A percentile compares a stretch with the other conserved stretches of the same genome.
phyloP scores from a whole-genome alignment of 148 eudicot species.

The Nyssa sinensis region DNA sequence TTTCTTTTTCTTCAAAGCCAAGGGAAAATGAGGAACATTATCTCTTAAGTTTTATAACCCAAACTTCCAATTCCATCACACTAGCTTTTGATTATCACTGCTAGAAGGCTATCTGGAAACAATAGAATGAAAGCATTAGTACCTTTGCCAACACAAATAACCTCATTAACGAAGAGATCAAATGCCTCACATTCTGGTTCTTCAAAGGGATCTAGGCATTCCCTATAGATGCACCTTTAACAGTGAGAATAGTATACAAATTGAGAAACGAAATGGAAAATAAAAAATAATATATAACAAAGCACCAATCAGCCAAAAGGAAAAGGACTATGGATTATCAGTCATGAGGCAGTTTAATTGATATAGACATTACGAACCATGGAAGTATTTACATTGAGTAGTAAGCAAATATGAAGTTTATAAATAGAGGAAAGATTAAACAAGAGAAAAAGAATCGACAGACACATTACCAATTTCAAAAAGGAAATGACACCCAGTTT shows the following conservation, averaged over 20 bases:
- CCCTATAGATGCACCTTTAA: constrained; percentile 42
- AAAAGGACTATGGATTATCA: background rate
- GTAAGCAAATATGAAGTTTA: background rate
- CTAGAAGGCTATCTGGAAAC: background rate
- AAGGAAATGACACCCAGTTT: constrained; percentile 3
- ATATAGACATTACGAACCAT: background rate
- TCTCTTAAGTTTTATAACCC: background rate
- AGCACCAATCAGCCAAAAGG: background rate
- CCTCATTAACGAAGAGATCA: constrained; percentile 83
- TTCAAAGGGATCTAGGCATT: constrained; percentile 90
- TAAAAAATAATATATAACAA: background rate
- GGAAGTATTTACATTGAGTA: background rate
- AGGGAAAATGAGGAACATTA: background rate
- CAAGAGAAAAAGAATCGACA: background rate
- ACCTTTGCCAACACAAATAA: constrained; percentile 85
- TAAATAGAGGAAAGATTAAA: background rate
- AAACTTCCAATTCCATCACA: background rate
- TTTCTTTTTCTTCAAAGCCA: constrained; percentile 1
- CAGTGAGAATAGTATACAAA: background rate
- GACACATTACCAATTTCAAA: background rate
- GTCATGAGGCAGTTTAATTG: background rate
- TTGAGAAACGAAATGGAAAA: background rate
- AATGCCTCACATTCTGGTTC: constrained; percentile 88
- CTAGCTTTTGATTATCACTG: no score
- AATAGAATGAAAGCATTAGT: constrained; percentile 7